Base-by-base conservation (phyloP, 345 rosid genomes). In the Camelina laxa region DNA sequence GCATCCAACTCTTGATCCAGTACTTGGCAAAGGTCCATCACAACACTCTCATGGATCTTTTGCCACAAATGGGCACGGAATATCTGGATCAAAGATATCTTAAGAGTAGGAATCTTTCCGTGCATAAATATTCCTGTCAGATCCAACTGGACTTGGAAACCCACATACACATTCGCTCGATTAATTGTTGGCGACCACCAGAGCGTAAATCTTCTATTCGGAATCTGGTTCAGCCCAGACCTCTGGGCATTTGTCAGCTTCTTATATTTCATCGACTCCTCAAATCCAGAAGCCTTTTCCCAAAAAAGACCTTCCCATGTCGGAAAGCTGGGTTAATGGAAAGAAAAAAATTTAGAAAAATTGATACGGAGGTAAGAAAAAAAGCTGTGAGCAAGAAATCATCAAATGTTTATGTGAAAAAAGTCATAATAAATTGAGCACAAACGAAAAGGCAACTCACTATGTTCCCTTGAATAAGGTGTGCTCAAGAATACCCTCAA, bases 261-360 rank as follows among this genome's bases (percentile, higher is more conserved):
- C 85, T 96, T 96, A 61, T 96, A 96, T 80, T 96, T 96, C 99
- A 96, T 96, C 0, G 99, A 96, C 83, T 96, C 99, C 82, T 96
- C 99, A 70, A 96, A 96, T 21, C 99, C 99, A 48, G 99, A 96
- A 64, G 99, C 99, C 81, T 96, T 96, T 75, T 96, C 99, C 99
- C 99, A 96, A 75, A 92, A 92, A 79, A 96, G 96, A 86, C 99
- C 98, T 79, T 96, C 99, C 98, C 99, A 96, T n/a, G 99, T 96
- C 13, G 99, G 98, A 82, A 96, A 96, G 80, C 99, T 95, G 80
- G 56, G 41, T 33, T 21, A 61, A 71, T 50, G 64, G 51, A 35
- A 39, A 70, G 56, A 58, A 47, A 50, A 55, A 27, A 27, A 27
- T 27, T 59, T 49, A 77, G 64, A 24, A 48, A 15, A 70, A 71